These are phyloP conservation scores for Bidens hawaiensis DNA, from an alignment of 140 eudicot genomes.

Conservation along the genomic window DNA sequence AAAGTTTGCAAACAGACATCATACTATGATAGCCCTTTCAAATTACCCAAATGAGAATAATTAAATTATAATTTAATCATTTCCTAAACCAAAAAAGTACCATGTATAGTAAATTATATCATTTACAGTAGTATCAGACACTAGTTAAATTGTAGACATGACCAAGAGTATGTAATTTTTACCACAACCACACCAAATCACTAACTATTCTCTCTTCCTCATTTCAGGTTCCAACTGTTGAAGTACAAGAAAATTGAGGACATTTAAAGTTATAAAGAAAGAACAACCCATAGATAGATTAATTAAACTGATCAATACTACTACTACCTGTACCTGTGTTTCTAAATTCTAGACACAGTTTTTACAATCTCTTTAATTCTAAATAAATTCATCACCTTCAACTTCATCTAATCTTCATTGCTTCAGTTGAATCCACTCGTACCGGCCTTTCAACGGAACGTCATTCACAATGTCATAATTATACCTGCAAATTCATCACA, in stretches of 20 bases:
- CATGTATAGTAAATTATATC: too few relatives aligned
- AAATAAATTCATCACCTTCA: constrained; percentile 5
- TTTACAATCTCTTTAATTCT: constrained; percentile 10
- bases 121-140: too few relatives aligned
- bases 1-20: too few relatives aligned
- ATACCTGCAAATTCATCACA: constrained; percentile 42
- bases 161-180: too few relatives aligned
- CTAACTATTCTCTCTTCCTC: constrained; percentile 15
- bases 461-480: constrained; percentile 71
- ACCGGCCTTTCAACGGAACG: constrained; percentile 74
- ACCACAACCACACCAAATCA: too few relatives aligned
- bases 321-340: constrained; percentile 29
- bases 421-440: constrained; percentile 59
- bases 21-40: too few relatives aligned
- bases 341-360: constrained; percentile 24
- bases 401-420: constrained; percentile 45
- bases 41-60: too few relatives aligned
- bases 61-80: too few relatives aligned
- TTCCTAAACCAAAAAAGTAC: too few relatives aligned
- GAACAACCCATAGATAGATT: too few relatives aligned
- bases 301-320: too few relatives aligned
- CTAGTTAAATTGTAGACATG: too few relatives aligned
- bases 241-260: constrained; percentile 1
- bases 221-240: constrained; percentile 20
- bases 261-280: background rate